Evolutionary conservation across 345 rosid species (phyloP).

Genomic region (Anastatica hierochuntica): DNA sequence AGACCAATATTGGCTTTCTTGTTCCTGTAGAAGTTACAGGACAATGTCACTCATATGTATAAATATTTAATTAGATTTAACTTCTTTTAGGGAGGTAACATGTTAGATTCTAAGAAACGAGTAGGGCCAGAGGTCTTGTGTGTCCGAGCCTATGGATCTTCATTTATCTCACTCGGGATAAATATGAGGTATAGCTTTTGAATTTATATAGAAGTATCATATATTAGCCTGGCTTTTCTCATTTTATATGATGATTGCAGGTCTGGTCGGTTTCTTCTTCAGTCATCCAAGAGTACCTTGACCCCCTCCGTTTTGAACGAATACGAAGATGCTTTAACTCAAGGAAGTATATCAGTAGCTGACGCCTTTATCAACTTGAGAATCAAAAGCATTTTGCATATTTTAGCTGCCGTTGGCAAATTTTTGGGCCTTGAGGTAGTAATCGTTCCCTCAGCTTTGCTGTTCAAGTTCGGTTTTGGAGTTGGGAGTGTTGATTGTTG

Average conservation of each 20-base stretch:
- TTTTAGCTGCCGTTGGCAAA: slow-evolving; percentile 79
- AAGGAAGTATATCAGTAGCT: slow-evolving; percentile 64
- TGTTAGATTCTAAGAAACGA: slow-evolving; percentile 29
- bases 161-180: slow-evolving; percentile 80
- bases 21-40: no score
- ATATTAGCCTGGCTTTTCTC: background rate
- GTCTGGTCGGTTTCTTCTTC: slow-evolving; percentile 81
- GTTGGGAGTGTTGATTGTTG: background rate
- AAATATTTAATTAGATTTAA: no score
- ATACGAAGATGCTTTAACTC: slow-evolving; percentile 89
- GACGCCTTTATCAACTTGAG: slow-evolving; percentile 79
- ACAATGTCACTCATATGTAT: no score
- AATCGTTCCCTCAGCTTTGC: background rate
- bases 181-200: slow-evolving; percentile 54
- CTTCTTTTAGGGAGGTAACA: slow-evolving; percentile 40
- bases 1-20: no score
- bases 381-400: slow-evolving; percentile 78
- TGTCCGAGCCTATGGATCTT: slow-evolving; percentile 87
- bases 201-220: background rate
- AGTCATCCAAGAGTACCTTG: slow-evolving; percentile 60
- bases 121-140: slow-evolving; percentile 64
- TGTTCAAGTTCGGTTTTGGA: background rate
- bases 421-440: slow-evolving; percentile 94
- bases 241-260: slow-evolving; percentile 34
- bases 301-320: slow-evolving; percentile 45